phyloP scores from a whole-genome alignment of 495 filamentous ascomycete genomes.

The Neurospora sp. region DNA sequence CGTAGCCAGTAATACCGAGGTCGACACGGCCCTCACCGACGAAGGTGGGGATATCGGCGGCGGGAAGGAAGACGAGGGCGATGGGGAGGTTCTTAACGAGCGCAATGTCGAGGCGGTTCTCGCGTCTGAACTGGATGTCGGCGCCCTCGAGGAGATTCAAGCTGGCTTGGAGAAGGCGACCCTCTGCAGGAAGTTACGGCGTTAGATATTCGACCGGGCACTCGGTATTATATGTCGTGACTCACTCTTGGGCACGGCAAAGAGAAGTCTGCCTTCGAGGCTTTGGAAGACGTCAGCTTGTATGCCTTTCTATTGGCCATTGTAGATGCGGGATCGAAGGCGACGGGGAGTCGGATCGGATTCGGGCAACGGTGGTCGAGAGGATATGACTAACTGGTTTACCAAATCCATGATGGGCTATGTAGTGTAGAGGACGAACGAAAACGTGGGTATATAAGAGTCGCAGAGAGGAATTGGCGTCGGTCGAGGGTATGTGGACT shows the following conservation, averaged over 20 bases:
- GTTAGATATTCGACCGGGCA: background rate
- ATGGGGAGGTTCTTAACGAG: conserved; percentile 92
- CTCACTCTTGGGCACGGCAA: conserved; percentile 95
- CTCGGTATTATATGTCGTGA: conserved; percentile 10
- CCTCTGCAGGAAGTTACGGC: conserved; percentile 49
- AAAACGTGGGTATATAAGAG: background rate
- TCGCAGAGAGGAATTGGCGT: background rate
- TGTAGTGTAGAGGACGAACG: background rate
- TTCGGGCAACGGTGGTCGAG: background rate
- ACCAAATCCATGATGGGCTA: conserved; percentile 62
- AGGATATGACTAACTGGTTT: conserved; percentile 56
- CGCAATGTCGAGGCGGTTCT: conserved; percentile 90
- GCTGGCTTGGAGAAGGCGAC: conserved; percentile 72
- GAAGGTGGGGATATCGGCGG: conserved; percentile 93
- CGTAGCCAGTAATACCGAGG: conserved; percentile 85
- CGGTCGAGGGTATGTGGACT: background rate
- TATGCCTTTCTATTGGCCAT: conserved; percentile 17
- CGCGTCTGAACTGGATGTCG: conserved; percentile 92
- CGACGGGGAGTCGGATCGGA: background rate
- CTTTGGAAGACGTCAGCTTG: conserved; percentile 37
- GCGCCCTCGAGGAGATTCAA: conserved; percentile 84
- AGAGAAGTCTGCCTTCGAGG: conserved; percentile 86
- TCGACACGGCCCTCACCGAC: conserved; percentile 91
- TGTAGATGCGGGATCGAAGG: background rate
- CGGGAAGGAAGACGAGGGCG: conserved; percentile 93